Base-by-base conservation (phyloP, 148 eudicot species). In the Chenopodium suecicum region DNA sequence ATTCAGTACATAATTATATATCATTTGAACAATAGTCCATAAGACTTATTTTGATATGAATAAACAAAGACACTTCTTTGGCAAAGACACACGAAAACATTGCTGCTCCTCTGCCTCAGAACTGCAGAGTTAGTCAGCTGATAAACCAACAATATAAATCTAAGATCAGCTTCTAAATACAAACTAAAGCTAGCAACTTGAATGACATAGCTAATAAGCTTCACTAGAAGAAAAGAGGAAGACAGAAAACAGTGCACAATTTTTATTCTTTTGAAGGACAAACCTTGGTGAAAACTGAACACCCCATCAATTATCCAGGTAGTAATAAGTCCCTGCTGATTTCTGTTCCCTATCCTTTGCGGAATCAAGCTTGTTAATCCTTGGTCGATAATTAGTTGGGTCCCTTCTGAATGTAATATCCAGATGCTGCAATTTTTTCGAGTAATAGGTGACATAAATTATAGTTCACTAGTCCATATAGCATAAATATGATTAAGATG, bases 321-420 rank as follows among this genome's bases (percentile, higher is more conserved):
- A 93, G 85, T 95, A 93, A 76, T 92, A 95, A 48, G 97, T 93
- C 78, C 98, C 98, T 75, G 97, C 97, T 66, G 83, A 32, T 85
- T 95, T 95, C 82, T 95, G 98, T 88, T 95, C 97, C 87, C 97
- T 89, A 86, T 95, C 98, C 88, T 95, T 95, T 0, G 98, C 87
- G 14, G 98, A 95, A 0, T 91, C 96, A 82, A 91, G 78, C 68
- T 93, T 93, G 89, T 95, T 95, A 81, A 95, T 93, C 85, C 94
- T 87, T 8, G 96, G 94, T 23, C 96, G 98, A 76, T 46, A 93
- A 83, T 95, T 95, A 34, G 97, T 91, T 29, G 97, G 97, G 84
- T 93, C 98, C 87, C 97, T 82, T 88, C 98, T 93, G 82, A 95
- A 93, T 54, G 98, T 95, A 74, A 95, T 92, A 80, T 92, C 88